These are phyloP conservation scores for Meira nashicola DNA, from an alignment of 1,284 basidiomycete species.

Conservation along the genomic window DNA sequence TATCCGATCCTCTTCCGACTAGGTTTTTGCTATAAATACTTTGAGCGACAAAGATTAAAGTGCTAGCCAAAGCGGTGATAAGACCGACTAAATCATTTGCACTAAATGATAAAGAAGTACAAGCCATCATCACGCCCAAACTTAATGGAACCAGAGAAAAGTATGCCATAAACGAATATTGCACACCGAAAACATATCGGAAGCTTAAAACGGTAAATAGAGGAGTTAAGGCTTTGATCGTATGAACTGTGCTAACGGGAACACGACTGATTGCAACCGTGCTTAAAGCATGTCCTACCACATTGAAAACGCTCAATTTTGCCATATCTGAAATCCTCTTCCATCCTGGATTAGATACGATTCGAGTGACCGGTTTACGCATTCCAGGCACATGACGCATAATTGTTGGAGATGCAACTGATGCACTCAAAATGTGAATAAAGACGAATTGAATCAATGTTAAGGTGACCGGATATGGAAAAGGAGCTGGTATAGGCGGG, in stretches of 20 bases:
- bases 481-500: constrained; percentile 56
- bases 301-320: constrained; percentile 84
- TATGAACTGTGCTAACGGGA: constrained; percentile 95
- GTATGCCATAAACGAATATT: constrained; percentile 87
- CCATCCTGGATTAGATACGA: constrained; percentile 60
- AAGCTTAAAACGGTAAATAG: constrained; percentile 95
- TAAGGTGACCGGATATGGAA: constrained; percentile 81
- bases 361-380: constrained; percentile 11
- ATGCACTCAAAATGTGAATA: constrained; percentile 75
- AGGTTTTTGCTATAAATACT: constrained; percentile 99
- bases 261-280: constrained; percentile 94
- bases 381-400: constrained; percentile 30
- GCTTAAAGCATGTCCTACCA: constrained; percentile 95
- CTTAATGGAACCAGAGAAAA: constrained; percentile 89
- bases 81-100: constrained; percentile 60
- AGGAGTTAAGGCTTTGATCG: constrained; percentile 95
- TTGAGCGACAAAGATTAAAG: constrained; percentile 90
- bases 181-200: constrained; percentile 82
- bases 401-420: constrained; percentile 49
- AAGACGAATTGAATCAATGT: constrained; percentile 98
- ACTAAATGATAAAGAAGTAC: constrained; percentile 81
- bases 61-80: constrained; percentile 55
- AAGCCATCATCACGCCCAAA: constrained; percentile 93
- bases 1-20: constrained; percentile 63
- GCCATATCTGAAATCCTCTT: constrained; percentile 73